Evolutionary conservation across 2,329 filamentous ascomycete genomes (phyloP), one percentile per base, ranked within the genome.

Genomic region (Penicillium sp.): DNA sequence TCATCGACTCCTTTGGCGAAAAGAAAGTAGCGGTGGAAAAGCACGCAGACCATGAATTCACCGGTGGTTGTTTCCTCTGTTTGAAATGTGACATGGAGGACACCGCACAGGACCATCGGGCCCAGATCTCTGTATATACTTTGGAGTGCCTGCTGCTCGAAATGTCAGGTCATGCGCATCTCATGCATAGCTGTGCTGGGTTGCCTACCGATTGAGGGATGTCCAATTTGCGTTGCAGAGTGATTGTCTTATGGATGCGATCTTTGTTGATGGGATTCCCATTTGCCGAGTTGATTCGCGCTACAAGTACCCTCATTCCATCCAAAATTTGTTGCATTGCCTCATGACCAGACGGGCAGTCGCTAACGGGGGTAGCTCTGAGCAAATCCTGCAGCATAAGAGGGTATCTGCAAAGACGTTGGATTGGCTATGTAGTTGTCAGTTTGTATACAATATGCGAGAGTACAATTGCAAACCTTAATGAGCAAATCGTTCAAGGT

Each of bases 381-480:
- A 91, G 77, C 8, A 99, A 77, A 62, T 96, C 89, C 4, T 83
- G 79, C 62, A 97, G 91, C 2, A 97, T 75, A 3, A 99, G 75
- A 10, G 89, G 89, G 64, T 97, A 97, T 72, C 87, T 89, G 74
- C 89, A 95, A 18, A 96, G 81, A 47, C 92, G 81, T 70, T 99
- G 92, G 16, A 96, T 91, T 0, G 92, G 93, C 88, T 95, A 41
- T 9, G 0, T n/a, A 11, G 29, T 13, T 27, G 38, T 66, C 29
- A 67, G 50, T 22, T 31, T 22, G 18, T 16, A 16, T 16, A 16
- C 29, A 14, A n/a, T 33, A 53, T 22, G 49, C 46, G 14, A 33
- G 3, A 18, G 9, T 54, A 54, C 35, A 18, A 35, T 29, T 3
- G 14, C 16, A 56, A 60, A 89, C 90, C 81, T 97, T 97, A 58